Percentiles rank a stretch among this genome's conserved stretches.
These are phyloP conservation scores for Pisolithus microcarpus DNA, from an alignment of 768 basidiomycete genomes.

Conservation along the genomic window DNA sequence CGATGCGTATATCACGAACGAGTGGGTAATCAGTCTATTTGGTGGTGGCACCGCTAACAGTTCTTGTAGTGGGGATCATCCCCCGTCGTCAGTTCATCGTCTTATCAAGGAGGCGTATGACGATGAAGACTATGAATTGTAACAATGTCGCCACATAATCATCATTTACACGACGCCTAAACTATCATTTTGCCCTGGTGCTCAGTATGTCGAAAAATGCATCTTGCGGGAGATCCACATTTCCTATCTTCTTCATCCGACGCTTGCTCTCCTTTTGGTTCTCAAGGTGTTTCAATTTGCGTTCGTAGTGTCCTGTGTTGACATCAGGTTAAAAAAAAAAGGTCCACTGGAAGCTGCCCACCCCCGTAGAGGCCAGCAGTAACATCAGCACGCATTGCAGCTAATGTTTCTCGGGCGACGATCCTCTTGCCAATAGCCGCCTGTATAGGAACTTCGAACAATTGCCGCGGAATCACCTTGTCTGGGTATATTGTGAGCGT, in stretches of 20 bases:
- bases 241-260: conserved; percentile 81
- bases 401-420: conserved; percentile 83
- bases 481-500: conserved; percentile 35
- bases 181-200: conserved; percentile 35
- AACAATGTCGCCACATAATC: conserved; percentile 10
- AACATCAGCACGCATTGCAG: conserved; percentile 83
- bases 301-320: conserved; percentile 74
- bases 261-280: conserved; percentile 93
- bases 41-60: conserved; percentile 1
- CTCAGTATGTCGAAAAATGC: conserved; percentile 91
- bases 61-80: conserved; percentile 78
- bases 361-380: conserved; percentile 93
- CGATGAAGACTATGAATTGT: conserved; percentile 86
- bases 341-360: conserved; percentile 16
- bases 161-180: not conserved
- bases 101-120: conserved; percentile 93
- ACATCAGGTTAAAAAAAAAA: not conserved
- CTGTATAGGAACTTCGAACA: conserved; percentile 95
- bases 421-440: conserved; percentile 83
- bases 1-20: conserved; percentile 92
- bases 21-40: conserved; percentile 51
- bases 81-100: conserved; percentile 88
- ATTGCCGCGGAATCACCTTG: conserved; percentile 86
- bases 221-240: conserved; percentile 87
- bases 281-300: conserved; percentile 82